Base-by-base conservation (phyloP, 441 rosid genomes). In the Gossypium aridum region DNA sequence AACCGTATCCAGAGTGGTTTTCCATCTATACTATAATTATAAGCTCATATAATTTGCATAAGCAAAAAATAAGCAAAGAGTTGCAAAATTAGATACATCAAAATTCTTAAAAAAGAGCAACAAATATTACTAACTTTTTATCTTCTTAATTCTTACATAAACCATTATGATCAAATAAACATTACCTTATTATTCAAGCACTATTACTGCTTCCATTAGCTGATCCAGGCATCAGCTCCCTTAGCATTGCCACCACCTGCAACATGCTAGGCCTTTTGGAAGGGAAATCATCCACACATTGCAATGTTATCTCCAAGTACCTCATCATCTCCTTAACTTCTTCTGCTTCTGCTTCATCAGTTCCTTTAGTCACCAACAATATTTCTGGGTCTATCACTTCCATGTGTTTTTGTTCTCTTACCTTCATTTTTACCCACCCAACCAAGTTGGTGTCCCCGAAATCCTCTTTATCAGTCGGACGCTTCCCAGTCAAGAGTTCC, bases 371-470 rank as follows among this genome's bases (percentile, higher is more conserved):
- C 34, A 83, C 81, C 59, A 82, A 79, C 1, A 88, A 76, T 82
- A 92, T 80, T 55, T 91, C 98, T 37, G 80, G 79, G 73, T 95
- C 99, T 19, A 95, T 95, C 74, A 95, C 97, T 76, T 95, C 98
- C 97, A 91, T 92, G 71, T 89, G 97, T 64, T 83, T 91, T 78
- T 96, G 98, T 79, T 95, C 97, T 76, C 91, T 86, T 2, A 80
- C 97, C 80, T 91, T 92, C 89, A 95, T 83, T 84, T 92, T 95
- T 43, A 89, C 92, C 98, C 99, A 95, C 23, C 99, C 99, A 25
- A 92, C 99, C 79, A 95, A 81, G 76, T 95, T 95, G 2, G 98
- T 92, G 84, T 95, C 99, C 20, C 98, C 99, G 60, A 95, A 95
- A 78, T 95, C 99, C 49, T 95, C 99, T 81, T 92, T 95, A 65